A percentile compares a stretch with the other conserved stretches of the same genome.
phyloP scores from a whole-genome alignment of 306 rosid genomes.

The Castanopsis chinensis region DNA sequence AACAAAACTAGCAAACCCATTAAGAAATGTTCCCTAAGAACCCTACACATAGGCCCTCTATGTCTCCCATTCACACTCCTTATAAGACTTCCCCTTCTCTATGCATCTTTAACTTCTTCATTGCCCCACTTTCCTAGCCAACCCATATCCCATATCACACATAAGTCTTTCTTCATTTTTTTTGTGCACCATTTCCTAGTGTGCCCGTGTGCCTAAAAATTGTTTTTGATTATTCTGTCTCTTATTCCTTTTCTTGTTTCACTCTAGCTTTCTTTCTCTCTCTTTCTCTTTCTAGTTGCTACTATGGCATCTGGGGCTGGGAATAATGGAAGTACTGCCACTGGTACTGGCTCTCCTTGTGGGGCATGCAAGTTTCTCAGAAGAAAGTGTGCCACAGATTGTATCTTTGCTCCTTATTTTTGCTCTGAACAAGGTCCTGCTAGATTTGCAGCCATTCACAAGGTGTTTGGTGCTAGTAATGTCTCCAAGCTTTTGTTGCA shows the following conservation, averaged over 20 bases:
- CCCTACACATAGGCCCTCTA: constrained; percentile 56
- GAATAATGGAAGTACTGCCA: background rate
- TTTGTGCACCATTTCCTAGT: constrained; percentile 68
- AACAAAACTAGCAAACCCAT: constrained; percentile 40
- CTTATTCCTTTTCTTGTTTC: background rate
- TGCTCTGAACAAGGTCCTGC: constrained; percentile 89
- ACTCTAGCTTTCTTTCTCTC: background rate
- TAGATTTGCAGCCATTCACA: constrained; percentile 91
- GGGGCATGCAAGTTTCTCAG: constrained; percentile 98
- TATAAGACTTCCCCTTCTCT: constrained; percentile 38
- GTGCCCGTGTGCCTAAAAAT: constrained; percentile 62
- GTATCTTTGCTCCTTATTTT: constrained; percentile 92
- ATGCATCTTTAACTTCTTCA: constrained; percentile 44
- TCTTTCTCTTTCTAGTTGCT: background rate
- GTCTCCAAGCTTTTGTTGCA: constrained; percentile 77
- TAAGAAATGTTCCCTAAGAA: constrained; percentile 58
- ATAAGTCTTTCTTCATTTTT: constrained; percentile 9
- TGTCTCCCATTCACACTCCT: constrained; percentile 59
- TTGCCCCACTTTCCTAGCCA: constrained; percentile 8
- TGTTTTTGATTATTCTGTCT: constrained; percentile 23
- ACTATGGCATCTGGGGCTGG: constrained; percentile 42
- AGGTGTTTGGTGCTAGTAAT: constrained; percentile 95
- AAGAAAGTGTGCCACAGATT: constrained; percentile 81
- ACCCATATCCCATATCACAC: constrained; percentile 6
- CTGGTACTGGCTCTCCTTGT: constrained; percentile 74